Base-by-base conservation (phyloP, 345 rosid genomes). In the Nasturtium officinale region DNA sequence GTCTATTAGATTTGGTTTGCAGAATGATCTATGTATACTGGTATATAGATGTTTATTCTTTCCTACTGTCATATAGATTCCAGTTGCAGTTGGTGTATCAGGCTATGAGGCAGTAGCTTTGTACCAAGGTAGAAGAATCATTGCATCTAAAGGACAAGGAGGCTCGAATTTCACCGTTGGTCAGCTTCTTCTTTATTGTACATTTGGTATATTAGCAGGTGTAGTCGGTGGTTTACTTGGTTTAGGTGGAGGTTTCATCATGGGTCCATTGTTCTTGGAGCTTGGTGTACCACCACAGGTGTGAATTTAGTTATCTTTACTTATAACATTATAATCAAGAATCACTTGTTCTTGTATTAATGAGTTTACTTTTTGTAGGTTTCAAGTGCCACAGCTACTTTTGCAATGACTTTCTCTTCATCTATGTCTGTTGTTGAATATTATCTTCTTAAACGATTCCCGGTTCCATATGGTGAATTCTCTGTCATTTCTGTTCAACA, bases 371-470 rank as follows among this genome's bases (percentile, higher is more conserved):
- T 40, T 68, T 15, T 56, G 67, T 68, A 87, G 95, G 95, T 90
- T 55, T 83, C 93, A 62, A 89, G 93, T 85, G 90, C 97, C 61
- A 91, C 96, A 26, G 85, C 91, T 20, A 91, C 97, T 69, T 89
- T 89, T 77, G 89, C 90, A n/a, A 89, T 89, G 97, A 81, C 84
- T 13, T 91, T 91, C 71, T 89, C 93, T 48, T 89, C 97, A 26
- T 89, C 96, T 7, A 86, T 91, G 91, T 91, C 92, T 23, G 97
- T 86, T n/a, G 78, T 91, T 7, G 97, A 90, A 70, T 90, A 89
- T 74, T 90, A 86, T 77, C 90, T 90, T 65, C 83, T 90, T 15
- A 87, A 86, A 65, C 91, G 93, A 40, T 91, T 91, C 71, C 93
- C 96, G 3, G 85, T 91, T 50, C 93, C 97, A 21, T 89, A 84